phyloP scores from a whole-genome alignment of 139 green algal species.

The Trebouxia sp. region DNA sequence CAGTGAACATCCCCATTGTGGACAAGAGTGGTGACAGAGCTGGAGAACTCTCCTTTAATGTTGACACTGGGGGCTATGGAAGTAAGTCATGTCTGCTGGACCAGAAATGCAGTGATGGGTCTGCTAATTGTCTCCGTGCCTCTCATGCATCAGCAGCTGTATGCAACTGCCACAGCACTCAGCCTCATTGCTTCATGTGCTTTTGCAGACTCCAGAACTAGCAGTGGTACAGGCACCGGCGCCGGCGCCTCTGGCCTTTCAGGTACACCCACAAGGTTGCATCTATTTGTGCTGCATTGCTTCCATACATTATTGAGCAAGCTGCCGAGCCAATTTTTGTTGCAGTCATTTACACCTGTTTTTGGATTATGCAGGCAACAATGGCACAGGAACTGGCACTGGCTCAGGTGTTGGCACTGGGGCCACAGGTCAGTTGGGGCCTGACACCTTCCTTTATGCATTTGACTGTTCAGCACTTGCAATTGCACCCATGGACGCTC shows the following conservation, averaged over 20 bases:
- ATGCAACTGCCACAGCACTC: too few species aligned
- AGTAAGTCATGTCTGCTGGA: too few species aligned
- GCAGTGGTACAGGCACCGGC: neutral
- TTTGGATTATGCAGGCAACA: neutral
- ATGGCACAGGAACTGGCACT: neutral
- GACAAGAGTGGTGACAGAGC: constrained; percentile 4
- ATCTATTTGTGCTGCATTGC: neutral
- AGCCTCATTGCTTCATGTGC: too few species aligned
- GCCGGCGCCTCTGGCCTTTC: neutral
- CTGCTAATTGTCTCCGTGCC: neutral
- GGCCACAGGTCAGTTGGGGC: neutral
- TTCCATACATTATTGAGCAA: too few species aligned
- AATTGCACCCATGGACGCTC: too few species aligned
- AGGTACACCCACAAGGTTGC: neutral
- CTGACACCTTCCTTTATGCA: too few species aligned
- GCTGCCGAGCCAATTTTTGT: too few species aligned
- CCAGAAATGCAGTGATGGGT: neutral
- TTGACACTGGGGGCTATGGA: constrained; percentile 5
- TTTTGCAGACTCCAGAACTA: neutral
- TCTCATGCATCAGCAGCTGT: neutral
- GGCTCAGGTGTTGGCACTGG: neutral
- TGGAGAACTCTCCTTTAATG: neutral
- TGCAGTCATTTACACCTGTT: neutral
- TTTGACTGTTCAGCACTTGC: too few species aligned
- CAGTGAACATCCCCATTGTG: neutral